These are phyloP conservation scores for Erysimum cheiri DNA, from an alignment of 441 rosid genomes.

Conservation along the genomic window DNA sequence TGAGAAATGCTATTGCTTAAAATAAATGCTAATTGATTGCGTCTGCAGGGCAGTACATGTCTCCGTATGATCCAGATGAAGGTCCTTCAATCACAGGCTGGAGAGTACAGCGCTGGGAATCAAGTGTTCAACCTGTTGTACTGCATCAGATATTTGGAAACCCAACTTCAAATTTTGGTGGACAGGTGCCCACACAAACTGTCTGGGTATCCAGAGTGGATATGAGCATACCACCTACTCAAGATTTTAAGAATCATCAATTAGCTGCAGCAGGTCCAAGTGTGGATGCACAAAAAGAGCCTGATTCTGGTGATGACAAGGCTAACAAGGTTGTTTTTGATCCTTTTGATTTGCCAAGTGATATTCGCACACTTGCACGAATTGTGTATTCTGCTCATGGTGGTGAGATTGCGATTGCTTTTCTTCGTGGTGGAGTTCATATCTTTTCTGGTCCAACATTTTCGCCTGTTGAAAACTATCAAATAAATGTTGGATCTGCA, in stretches of 20 bases:
- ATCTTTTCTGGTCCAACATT: constrained; percentile 98
- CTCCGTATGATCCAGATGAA: too few species aligned
- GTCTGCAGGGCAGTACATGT: too few species aligned
- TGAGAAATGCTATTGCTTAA: background rate
- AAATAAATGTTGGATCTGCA: constrained; percentile 95
- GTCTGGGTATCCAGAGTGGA: constrained; percentile 98
- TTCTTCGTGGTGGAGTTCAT: constrained; percentile 96
- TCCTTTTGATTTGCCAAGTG: constrained; percentile 99
- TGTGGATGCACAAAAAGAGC: constrained; percentile 59
- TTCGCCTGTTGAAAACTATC: constrained; percentile 87
- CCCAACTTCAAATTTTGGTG: constrained; percentile 93
- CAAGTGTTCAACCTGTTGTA: constrained; percentile 77
- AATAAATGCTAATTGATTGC: background rate
- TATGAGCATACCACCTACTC: constrained; percentile 90
- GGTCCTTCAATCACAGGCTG: constrained; percentile 52
- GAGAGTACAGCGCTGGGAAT: constrained; percentile 99
- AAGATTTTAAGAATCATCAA: constrained; percentile 78
- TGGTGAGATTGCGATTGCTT: constrained; percentile 97
- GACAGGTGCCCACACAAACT: constrained; percentile 97
- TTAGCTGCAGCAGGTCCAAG: constrained; percentile 59
- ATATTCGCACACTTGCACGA: constrained; percentile 91
- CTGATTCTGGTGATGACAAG: constrained; percentile 67
- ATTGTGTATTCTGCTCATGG: constrained; percentile 99
- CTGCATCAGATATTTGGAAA: constrained; percentile 89
- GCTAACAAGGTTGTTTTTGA: constrained; percentile 81